Percentiles rank a stretch among this genome's conserved stretches.
These are phyloP conservation scores for Liquidambar formosana DNA, from an alignment of 164 flowering plant genomes.

Conservation along the genomic window DNA sequence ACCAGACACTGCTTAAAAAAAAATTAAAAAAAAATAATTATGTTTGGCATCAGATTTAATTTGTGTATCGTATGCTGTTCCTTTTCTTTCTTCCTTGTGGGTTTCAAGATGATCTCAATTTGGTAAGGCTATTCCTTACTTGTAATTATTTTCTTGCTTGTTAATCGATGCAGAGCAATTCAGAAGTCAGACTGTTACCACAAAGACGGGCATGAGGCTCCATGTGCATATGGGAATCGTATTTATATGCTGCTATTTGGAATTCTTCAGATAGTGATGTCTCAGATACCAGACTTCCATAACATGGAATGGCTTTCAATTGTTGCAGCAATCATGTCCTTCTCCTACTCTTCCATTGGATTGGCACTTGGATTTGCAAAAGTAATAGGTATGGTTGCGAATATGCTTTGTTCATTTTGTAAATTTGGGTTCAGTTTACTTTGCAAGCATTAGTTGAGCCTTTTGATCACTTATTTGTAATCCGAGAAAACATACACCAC, in stretches of 20 bases:
- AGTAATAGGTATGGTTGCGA: constrained; percentile 40
- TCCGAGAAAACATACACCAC: background rate
- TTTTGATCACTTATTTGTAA: background rate
- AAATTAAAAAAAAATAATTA: no score
- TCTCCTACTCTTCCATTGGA: constrained; percentile 58
- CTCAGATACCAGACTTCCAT: constrained; percentile 77
- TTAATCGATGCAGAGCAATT: constrained; percentile 58
- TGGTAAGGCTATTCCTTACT: background rate
- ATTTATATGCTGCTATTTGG: constrained; percentile 75
- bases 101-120: background rate
- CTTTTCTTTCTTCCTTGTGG: no score
- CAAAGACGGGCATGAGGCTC: constrained; percentile 54
- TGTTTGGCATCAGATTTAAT: no score
- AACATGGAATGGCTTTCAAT: constrained; percentile 70
- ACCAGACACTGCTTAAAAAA: no score
- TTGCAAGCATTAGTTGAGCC: no score
- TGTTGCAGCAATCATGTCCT: constrained; percentile 76
- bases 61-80: no score
- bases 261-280: constrained; percentile 49
- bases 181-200: constrained; percentile 70
- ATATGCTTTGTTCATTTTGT: background rate
- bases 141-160: background rate
- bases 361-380: constrained; percentile 46
- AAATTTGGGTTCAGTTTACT: background rate
- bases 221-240: constrained; percentile 43